Conservation (phyloP, 2,329 filamentous ascomycete genomes). For the Truncatella angustata region DNA sequence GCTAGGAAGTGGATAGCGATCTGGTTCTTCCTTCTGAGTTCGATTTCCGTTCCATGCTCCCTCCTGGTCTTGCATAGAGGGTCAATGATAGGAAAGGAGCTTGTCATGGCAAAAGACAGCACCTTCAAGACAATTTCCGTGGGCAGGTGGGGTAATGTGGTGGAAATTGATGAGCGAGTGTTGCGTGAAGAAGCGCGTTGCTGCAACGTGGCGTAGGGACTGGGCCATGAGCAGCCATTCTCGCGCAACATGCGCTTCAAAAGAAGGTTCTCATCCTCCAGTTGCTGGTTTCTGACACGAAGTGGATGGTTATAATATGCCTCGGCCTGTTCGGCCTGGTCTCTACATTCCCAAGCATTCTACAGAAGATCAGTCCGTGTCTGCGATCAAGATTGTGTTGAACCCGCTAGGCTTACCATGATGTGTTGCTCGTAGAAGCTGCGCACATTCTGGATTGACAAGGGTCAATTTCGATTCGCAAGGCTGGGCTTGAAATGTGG, state of each 20-base stretch:
- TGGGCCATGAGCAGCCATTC: constrained; percentile 51
- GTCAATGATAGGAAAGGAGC: constrained; percentile 49
- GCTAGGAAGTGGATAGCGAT: constrained; percentile 53
- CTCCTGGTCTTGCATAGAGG: constrained; percentile 44
- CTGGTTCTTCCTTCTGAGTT: constrained; percentile 42
- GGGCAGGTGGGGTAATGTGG: constrained; percentile 42
- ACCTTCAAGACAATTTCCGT: constrained; percentile 52
- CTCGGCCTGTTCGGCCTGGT: constrained; percentile 50
- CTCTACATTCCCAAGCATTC: constrained; percentile 48
- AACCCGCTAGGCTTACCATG: neutral
- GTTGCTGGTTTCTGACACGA: constrained; percentile 42
- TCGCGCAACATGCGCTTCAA: constrained; percentile 52
- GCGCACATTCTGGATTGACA: too few relatives aligned
- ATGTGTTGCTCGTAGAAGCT: neutral
- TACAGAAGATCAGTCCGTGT: neutral
- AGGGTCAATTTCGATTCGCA: too few relatives aligned
- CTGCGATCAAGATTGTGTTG: too few relatives aligned
- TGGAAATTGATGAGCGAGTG: constrained; percentile 9
- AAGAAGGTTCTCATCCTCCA: constrained; percentile 47
- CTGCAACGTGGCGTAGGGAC: constrained; percentile 30
- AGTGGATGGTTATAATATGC: constrained; percentile 46
- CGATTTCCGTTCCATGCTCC: constrained; percentile 42
- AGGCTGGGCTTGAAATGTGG: too few relatives aligned
- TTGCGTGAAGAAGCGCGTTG: constrained; percentile 10
- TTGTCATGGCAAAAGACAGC: constrained; percentile 49